Conservation (phyloP, 177 flowering plant genomes). For the Telopea speciosissima region DNA sequence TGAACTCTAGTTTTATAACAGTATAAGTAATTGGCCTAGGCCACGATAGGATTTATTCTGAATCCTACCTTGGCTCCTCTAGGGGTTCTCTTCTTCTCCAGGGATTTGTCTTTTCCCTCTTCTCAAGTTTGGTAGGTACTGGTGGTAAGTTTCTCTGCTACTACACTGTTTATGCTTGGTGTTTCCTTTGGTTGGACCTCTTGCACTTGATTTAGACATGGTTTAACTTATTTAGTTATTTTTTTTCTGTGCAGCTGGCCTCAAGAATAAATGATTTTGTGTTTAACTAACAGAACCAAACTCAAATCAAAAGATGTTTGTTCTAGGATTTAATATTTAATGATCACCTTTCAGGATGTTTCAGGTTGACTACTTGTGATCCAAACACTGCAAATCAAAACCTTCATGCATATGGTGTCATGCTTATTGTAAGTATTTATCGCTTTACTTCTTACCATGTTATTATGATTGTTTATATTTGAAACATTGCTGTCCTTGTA, state of each 20-base stretch:
- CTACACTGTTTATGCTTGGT: too few species aligned
- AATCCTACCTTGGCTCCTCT: too few species aligned
- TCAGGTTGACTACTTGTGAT: slow-evolving; percentile 47
- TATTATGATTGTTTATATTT: too few species aligned
- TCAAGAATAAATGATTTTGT: background rate
- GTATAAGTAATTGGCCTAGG: too few species aligned
- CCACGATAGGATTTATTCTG: too few species aligned
- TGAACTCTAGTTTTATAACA: too few species aligned
- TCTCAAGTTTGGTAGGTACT: too few species aligned
- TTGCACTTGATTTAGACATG: background rate
- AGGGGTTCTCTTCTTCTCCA: too few species aligned
- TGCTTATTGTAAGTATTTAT: slow-evolving; percentile 46
- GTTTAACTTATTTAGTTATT: background rate
- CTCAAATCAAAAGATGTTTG: background rate
- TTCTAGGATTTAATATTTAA: slow-evolving; percentile 4
- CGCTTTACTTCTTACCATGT: background rate
- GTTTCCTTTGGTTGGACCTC: background rate
- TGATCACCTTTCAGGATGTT: slow-evolving; percentile 43
- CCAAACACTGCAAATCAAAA: slow-evolving; percentile 40
- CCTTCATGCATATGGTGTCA: slow-evolving; percentile 45
- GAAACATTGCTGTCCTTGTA: background rate
- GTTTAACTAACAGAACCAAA: background rate
- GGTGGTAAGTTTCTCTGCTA: too few species aligned
- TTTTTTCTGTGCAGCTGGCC: background rate
- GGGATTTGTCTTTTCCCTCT: too few species aligned